These are phyloP conservation scores for Colletotrichum somersetense DNA, from an alignment of 2,329 filamentous ascomycete species.

Conservation along the genomic window DNA sequence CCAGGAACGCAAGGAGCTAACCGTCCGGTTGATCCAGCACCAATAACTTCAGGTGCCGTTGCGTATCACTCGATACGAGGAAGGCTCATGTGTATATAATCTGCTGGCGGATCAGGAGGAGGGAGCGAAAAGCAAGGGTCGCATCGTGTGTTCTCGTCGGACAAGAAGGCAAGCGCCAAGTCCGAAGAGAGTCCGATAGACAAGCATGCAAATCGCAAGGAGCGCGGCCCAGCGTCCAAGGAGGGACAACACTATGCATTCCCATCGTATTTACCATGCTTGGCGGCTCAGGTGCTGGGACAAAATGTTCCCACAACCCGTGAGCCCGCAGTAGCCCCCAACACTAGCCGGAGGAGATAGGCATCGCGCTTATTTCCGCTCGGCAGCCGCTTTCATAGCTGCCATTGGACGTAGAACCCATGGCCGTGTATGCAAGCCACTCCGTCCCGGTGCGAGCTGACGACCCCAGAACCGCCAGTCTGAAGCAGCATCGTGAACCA, in stretches of 20 bases:
- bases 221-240: neutral
- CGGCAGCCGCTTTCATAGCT: no score
- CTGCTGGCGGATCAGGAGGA: neutral
- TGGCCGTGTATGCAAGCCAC: neutral
- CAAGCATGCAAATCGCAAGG: no score
- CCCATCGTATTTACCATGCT: neutral
- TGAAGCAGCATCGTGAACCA: no score
- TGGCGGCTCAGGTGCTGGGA: neutral
- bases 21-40: neutral
- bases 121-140: neutral
- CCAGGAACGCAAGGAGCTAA: neutral
- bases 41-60: neutral
- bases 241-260: no score
- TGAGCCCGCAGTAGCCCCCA: neutral
- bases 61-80: neutral
- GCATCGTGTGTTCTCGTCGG: neutral
- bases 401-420: neutral
- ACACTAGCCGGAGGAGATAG: neutral
- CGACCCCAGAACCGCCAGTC: neutral
- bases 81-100: neutral
- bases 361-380: slow-evolving; percentile 16
- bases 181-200: neutral
- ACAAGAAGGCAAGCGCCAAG: neutral
- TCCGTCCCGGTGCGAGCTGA: neutral
- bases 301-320: neutral